A percentile compares a stretch with the other conserved stretches of the same genome.
Evolutionary conservation across 495 filamentous ascomycete species (phyloP).

Genomic region (Penicillium samsonianum): DNA sequence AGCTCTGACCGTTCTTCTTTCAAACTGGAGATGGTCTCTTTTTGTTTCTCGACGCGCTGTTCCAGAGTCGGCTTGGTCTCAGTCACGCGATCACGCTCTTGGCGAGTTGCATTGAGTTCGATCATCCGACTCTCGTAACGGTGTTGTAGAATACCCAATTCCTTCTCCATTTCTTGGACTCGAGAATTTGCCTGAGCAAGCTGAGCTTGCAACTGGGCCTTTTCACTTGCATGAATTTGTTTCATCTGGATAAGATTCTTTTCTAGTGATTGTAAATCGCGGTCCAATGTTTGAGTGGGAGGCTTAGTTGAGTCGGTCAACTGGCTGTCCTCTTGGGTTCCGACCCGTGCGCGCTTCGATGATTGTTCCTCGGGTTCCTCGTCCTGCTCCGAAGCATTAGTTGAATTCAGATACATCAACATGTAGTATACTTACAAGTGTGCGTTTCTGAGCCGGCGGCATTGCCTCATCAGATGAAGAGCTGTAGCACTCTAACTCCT

Average conservation of each 20-base stretch:
- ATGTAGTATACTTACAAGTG: slow-evolving; percentile 34
- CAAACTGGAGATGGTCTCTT: slow-evolving; percentile 45
- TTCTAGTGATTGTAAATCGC: slow-evolving; percentile 37
- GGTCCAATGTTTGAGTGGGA: slow-evolving; percentile 35
- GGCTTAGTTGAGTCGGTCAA: slow-evolving; percentile 38
- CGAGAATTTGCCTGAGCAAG: slow-evolving; percentile 26
- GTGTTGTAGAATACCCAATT: slow-evolving; percentile 39
- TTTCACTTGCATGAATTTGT: slow-evolving; percentile 31
- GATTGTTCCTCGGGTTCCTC: slow-evolving; percentile 31
- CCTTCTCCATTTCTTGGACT: slow-evolving; percentile 31
- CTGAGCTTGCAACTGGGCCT: slow-evolving; percentile 31
- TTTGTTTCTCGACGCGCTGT: slow-evolving; percentile 41
- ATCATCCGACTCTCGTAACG: slow-evolving; percentile 46
- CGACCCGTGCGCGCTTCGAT: slow-evolving; percentile 38
- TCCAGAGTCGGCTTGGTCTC: slow-evolving; percentile 30
- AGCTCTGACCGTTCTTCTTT: slow-evolving; percentile 52
- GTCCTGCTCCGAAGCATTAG: slow-evolving; percentile 23
- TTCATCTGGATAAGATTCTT: slow-evolving; percentile 40
- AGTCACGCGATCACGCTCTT: slow-evolving; percentile 35
- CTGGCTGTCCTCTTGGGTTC: slow-evolving; percentile 36
- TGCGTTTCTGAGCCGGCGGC: slow-evolving; percentile 33
- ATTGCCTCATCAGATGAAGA: slow-evolving; percentile 24
- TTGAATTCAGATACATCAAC: background rate
- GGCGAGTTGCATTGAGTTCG: slow-evolving; percentile 40
- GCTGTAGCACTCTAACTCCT: slow-evolving; percentile 24